Evolutionary conservation across 805 yeast genomes (phyloP).

Genomic region (Candida pseudofarinosa): DNA sequence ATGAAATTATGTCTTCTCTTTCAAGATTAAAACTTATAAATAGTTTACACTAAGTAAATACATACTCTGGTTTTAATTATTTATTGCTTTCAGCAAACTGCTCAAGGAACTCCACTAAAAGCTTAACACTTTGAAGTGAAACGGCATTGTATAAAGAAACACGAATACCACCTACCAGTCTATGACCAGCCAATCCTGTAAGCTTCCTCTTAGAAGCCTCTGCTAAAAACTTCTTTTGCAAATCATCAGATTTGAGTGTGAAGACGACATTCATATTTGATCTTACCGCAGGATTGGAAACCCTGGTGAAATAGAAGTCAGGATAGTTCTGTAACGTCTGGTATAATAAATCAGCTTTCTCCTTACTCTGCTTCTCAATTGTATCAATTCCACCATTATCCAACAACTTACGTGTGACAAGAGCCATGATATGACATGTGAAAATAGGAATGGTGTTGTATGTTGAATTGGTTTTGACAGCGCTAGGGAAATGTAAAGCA

Average conservation of each 20-base stretch:
- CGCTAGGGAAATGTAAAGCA: slow-evolving; percentile 83
- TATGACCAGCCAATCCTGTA: slow-evolving; percentile 87
- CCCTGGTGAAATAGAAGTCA: slow-evolving; percentile 63
- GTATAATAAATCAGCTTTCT: slow-evolving; percentile 66
- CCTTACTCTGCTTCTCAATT: slow-evolving; percentile 54
- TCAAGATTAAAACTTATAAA: not conserved
- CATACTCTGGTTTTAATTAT: not conserved
- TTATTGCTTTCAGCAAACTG: slow-evolving; percentile 51
- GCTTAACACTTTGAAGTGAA: slow-evolving; percentile 52
- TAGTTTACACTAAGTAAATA: not conserved
- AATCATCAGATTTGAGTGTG: slow-evolving; percentile 59
- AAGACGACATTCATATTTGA: slow-evolving; percentile 94
- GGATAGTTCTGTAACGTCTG: slow-evolving; percentile 61
- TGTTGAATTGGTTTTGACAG: slow-evolving; percentile 83
- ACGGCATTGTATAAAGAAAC: slow-evolving; percentile 92
- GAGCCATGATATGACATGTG: slow-evolving; percentile 78
- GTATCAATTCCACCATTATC: slow-evolving; percentile 65
- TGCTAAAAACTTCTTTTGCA: slow-evolving; percentile 66
- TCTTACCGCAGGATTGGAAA: slow-evolving; percentile 52
- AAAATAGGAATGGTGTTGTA: slow-evolving; percentile 96
- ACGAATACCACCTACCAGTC: slow-evolving; percentile 96
- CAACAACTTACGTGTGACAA: slow-evolving; percentile 65
- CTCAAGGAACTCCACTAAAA: slow-evolving; percentile 52
- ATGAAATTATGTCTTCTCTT: not conserved
- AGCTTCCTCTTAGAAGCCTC: slow-evolving; percentile 59